Base-by-base conservation (phyloP, 148 eudicot genomes). In the Arctostaphylos glauca region DNA sequence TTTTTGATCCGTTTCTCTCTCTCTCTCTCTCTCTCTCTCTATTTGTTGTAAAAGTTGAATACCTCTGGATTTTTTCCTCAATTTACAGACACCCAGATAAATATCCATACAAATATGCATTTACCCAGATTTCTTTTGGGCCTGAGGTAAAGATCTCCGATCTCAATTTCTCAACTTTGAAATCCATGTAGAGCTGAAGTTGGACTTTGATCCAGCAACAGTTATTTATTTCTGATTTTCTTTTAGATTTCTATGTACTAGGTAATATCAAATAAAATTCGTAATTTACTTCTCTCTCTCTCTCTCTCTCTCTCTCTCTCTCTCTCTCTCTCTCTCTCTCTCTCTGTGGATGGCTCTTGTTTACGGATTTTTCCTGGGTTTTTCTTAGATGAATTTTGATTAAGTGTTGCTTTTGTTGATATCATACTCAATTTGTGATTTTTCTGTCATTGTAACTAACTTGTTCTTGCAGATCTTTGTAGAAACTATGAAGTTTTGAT, bases 381-480 rank as follows among this genome's bases (percentile, higher is more conserved):
- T 41, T 38, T 23, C n/a, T 10, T 21, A 21, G 67, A 55, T 60
- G 59, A 56, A 56, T 38, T 77, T 62, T 38, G 80, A 46, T 41
- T 18, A 77, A 41, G 31, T 60, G 25, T 60, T 60, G 67, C 38
- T 31, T 41, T 53, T 76, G 21, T 25, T 15, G 19, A 75, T 81
- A 43, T 21, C 2, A 13, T n/a, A 70, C 75, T 77, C 49, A 6
- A 12, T 47, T 76, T 79, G 25, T 47, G 43, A 31, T 16, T 64
- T 70, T 3, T 74, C 58, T 52, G 15, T 0, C 7, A 55, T 16
- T 48, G 21, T 21, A 72, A 19, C 31, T 74, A 55, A 21, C 18
- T 78, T 10, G 73, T 82, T 79, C 15, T 66, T 84, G 77, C 85
- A 84, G 86, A 87, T 87, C 82, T 84, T 60, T 64, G 53, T 50